Evolutionary conservation across 352 stramenopile genomes (phyloP), one percentile per base, ranked within the genome.

Genomic region (Phytophthora foliorum): DNA sequence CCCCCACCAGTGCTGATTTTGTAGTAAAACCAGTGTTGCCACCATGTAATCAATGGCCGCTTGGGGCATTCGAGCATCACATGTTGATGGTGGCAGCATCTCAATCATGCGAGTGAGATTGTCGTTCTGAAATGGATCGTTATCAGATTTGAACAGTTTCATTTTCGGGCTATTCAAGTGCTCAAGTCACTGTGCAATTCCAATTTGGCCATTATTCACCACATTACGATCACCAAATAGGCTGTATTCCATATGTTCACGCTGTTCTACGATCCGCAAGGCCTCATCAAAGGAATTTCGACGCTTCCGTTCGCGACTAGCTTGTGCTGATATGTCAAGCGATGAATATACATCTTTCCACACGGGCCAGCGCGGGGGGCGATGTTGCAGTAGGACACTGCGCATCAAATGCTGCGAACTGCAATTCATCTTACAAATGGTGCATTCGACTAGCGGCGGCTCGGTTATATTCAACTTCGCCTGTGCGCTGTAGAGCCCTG

Each of bases 41-140:
- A 57, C 51, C 51, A 57, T 57, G 17, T 29, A 42, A 41, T 55
- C 17, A n/a, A 55, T 44, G 3, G 11, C 16, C 8, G 5, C 29
- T 17, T 25, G 8, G 2, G 48, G 11, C 48, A 55, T 29, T 7
- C 27, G 27, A 25, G 9, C 21, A 27, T 55, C 48, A 38, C 2
- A 6, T 22, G 32, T 9, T 11, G n/a, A 16, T n/a, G n/a, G n/a
- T n/a, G 49, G 49, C 7, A 27, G 9, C 29, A 42, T 44, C 14
- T 44, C 49, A 24, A 56, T 25, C 6, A 45, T 6, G 7, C 49
- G 27, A 9, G 49, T 56, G 3, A 44, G 3, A 22, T 16, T 7
- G 7, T 56, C 49, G 24, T 56, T 56, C 1, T 17, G 49, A 44
- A 56, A 56, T 9, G n/a, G 49, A 27, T 56, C 49, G n/a, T 56